Evolutionary conservation across 169 alveolate genomes (phyloP).

Genomic region (Eimeria praecox): DNA sequence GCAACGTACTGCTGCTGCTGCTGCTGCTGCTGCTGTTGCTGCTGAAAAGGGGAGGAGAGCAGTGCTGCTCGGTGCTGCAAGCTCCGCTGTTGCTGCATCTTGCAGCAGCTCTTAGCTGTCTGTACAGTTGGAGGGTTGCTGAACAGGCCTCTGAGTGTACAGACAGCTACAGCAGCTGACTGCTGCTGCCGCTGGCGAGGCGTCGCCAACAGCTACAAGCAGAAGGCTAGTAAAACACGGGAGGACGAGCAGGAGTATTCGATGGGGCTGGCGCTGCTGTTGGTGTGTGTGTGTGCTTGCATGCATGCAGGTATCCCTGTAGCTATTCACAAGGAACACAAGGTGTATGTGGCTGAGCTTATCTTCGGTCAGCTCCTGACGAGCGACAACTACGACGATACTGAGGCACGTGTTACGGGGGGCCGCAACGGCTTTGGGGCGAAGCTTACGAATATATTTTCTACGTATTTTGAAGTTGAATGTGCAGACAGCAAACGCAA

Average conservation of each 20-base stretch:
- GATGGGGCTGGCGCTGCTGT: neutral
- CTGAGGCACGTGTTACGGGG: conserved; percentile 98
- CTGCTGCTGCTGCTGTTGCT: neutral
- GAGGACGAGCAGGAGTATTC: neutral
- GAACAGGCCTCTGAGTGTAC: neutral
- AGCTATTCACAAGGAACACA: conserved; percentile 97
- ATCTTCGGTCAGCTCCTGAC: conserved; percentile 99
- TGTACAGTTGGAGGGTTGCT: neutral
- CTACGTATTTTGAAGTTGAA: conserved; percentile 97
- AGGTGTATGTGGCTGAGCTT: conserved; percentile 98
- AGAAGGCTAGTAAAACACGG: neutral
- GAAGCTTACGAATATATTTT: conserved; percentile 98
- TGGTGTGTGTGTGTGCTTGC: neutral
- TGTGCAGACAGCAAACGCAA: conserved; percentile 96
- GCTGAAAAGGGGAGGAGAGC: neutral
- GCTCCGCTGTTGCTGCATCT: neutral
- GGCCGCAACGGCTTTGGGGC: conserved; percentile 99
- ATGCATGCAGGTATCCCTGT: conserved; percentile 89
- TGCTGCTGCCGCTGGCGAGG: neutral
- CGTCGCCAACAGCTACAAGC: neutral
- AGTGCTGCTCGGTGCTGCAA: neutral
- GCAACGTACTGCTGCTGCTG: neutral
- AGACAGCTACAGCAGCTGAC: neutral
- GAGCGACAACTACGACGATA: conserved; percentile 99
- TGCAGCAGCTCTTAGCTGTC: neutral